phyloP scores from a whole-genome alignment of 495 filamentous ascomycete species.

The Penicillium angulare region DNA sequence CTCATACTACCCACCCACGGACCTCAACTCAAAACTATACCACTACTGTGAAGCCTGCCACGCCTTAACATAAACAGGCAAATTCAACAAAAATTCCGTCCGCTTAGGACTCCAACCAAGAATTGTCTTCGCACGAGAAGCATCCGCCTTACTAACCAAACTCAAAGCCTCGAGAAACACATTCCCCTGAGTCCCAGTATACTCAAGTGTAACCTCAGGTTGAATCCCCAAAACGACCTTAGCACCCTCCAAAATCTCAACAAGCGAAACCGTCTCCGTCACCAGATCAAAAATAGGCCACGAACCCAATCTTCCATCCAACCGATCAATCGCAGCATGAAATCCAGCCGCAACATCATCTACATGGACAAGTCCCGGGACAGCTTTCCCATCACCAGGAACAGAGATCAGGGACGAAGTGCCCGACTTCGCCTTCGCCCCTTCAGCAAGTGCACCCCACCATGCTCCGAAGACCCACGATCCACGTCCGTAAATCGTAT shows the following conservation, averaged over 20 bases:
- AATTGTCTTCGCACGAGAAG: slow-evolving; percentile 30
- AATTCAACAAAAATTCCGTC: slow-evolving; percentile 13
- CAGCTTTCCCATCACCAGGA: slow-evolving; percentile 15
- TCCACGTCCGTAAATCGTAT: slow-evolving; percentile 34
- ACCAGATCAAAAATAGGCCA: slow-evolving; percentile 47
- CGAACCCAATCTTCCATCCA: slow-evolving; percentile 27
- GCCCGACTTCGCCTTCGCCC: slow-evolving; percentile 15
- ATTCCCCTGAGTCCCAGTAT: slow-evolving; percentile 8
- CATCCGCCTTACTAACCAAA: slow-evolving; percentile 15
- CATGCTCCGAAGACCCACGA: slow-evolving; percentile 22
- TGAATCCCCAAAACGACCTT: slow-evolving; percentile 4
- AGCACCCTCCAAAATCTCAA: slow-evolving; percentile 9
- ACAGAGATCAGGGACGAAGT: slow-evolving; percentile 10
- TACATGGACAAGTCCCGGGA: slow-evolving; percentile 33
- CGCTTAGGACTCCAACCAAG: slow-evolving; percentile 39
- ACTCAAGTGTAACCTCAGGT: slow-evolving; percentile 9
- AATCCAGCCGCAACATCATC: slow-evolving; percentile 39
- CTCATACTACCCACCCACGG: too few relatives aligned
- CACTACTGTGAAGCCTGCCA: slow-evolving; percentile 5
- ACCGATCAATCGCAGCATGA: slow-evolving; percentile 32
- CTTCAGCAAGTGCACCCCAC: slow-evolving; percentile 23
- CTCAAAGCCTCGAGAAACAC: slow-evolving; percentile 12
- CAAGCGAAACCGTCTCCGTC: slow-evolving; percentile 18
- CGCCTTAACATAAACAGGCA: slow-evolving; percentile 9
- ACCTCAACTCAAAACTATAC: neutral